Evolutionary conservation across 2,329 filamentous ascomycete genomes (phyloP), one percentile per base, ranked within the genome.

Genomic region (Penicillium sp.): DNA sequence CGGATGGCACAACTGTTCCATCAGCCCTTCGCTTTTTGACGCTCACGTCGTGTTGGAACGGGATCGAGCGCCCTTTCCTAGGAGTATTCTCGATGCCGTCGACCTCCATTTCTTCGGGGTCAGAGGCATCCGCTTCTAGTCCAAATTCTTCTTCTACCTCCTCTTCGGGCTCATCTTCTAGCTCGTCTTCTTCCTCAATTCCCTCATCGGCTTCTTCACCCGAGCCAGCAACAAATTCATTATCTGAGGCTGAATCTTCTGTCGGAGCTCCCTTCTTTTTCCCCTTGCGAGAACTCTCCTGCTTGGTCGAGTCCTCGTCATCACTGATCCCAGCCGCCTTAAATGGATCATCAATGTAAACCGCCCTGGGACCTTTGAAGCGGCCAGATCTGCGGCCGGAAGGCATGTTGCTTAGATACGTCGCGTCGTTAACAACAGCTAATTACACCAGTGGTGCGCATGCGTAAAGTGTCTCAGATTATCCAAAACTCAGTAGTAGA

Each of bases 341-440:
- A 50, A 77, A 74, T 15, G 71, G 67, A 60, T 78, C 76, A 48
- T 69, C 58, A 21, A 69, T 68, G 56, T 77, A 77, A 40, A 66
- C 71, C 10, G 68, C 67, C 54, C 54, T 68, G n/a, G 67, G 57
- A 29, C 70, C 67, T 48, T 65, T 66, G n/a, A 65, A 57, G 59
- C 75, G 75, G 45, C 61, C 67, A 21, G 74, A 75, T 59, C 74
- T 72, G 63, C 74, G 73, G 23, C 66, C 57, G 31, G 62, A 54
- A 54, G 69, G 50, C 71, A 72, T 73, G 9, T 63, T 56, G 54
- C 17, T 27, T 33, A 29, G 27, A 41, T 25, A 35, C n/a, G 21
- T 41, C n/a, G 56, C 27, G 48, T 41, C 38, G 41, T 50, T 17
- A 35, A 47, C 27, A 23, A 33, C 25, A 17, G 31, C 31, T 29